Base-by-base conservation (phyloP, 2,329 filamentous ascomycete genomes). In the Meredithiella fracta region DNA sequence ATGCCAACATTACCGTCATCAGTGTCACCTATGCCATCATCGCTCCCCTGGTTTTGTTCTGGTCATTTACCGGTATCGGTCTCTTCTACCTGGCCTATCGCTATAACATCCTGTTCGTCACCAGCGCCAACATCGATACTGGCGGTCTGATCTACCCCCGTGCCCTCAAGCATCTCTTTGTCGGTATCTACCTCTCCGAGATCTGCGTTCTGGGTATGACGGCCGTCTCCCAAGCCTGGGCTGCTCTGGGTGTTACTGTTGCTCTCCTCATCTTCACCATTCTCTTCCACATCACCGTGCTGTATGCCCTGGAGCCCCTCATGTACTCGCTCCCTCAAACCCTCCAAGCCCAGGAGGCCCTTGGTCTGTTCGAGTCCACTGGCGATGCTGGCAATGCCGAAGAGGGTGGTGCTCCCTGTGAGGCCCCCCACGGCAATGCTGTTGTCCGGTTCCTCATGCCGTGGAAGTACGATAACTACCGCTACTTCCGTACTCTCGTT, bases 101-200 rank as follows among this genome's bases (percentile, higher is more conserved):
- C 38, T 94, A 95, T 75, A 90, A 91, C 68, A 68, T 95, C 54
- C 73, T 95, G 22, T 95, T 86, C 66, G 85, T 92, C 14, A 83
- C 80, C 51, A 84, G 89, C 61, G 77, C 84, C 11, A 73, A 81
- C 60, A 81, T 94, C 60, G 90, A 97, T 65, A 95, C 89, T 51
- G 87, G 87, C 64, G 91, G 92, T 51, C 80, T 91, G 22, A 82
- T 88, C 63, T 97, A 95, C 65, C 85, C 88, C 1, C 85, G 87
- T 23, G 90, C 87, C 3, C 75, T 97, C 47, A 87, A 95, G 72
- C 90, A 97, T 60, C 77, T 92, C 31, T 79, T 91, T 47, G 79
- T 82, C 1, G 88, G 89, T 54, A 74, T 92, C 51, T 95, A 95
- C 67, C 71, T 95, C 14, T 79, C 83, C 0, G 82, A 91, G 62